Conservation (phyloP, 495 filamentous ascomycete genomes). For the Amphirosellinia nigrospora region DNA sequence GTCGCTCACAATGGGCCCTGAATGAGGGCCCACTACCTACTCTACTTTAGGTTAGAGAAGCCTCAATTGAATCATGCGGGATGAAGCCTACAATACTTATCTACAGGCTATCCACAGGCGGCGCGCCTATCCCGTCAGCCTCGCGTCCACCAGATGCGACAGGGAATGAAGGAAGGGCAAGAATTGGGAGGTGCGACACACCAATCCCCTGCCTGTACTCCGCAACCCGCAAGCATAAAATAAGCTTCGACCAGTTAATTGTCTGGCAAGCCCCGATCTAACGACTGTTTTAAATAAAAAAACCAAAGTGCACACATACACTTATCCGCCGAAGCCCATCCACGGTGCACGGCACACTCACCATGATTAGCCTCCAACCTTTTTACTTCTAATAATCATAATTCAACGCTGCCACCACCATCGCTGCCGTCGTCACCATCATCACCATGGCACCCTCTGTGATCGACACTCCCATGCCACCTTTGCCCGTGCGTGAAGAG, state of each 20-base stretch:
- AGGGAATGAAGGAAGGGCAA: constrained; percentile 7
- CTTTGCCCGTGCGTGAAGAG: constrained; percentile 40
- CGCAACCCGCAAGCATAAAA: not conserved
- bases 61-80: constrained; percentile 4
- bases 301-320: not conserved
- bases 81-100: not conserved
- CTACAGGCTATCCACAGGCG: not conserved
- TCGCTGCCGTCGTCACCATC: not conserved
- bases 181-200: constrained; percentile 11
- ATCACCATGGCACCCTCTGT: constrained; percentile 53
- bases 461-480: constrained; percentile 40
- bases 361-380: constrained; percentile 3
- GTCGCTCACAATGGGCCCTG: too few species aligned
- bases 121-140: constrained; percentile 22
- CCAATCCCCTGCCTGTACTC: not conserved
- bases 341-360: not conserved
- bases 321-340: not conserved
- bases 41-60: not conserved
- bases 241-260: constrained; percentile 10
- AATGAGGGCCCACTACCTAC: not conserved
- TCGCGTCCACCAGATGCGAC: constrained; percentile 16
- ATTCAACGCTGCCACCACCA: not conserved
- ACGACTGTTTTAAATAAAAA: not conserved
- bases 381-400: not conserved
- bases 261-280: not conserved